phyloP scores from a whole-genome alignment of 352 stramenopile genomes.

The Globisporangium alternatum region DNA sequence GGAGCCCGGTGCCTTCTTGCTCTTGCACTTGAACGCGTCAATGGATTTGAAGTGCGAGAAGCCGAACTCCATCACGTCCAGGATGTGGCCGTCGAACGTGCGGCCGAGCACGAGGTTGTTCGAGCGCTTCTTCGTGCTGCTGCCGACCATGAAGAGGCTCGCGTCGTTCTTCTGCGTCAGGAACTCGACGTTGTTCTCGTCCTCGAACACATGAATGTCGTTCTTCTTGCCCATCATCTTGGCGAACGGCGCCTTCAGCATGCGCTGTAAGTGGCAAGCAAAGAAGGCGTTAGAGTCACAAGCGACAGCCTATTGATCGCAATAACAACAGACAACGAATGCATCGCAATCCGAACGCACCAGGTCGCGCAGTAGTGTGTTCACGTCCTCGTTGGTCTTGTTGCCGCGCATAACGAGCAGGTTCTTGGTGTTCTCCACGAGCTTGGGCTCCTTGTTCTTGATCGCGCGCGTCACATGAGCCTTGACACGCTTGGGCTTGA shows the following conservation, averaged over 20 bases:
- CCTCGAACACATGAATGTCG: constrained; percentile 93
- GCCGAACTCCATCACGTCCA: constrained; percentile 98
- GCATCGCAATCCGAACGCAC: constrained; percentile 18
- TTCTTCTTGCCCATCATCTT: constrained; percentile 93
- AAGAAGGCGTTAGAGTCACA: neutral
- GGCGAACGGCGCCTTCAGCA: constrained; percentile 84
- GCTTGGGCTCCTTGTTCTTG: constrained; percentile 89
- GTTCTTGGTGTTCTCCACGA: constrained; percentile 91
- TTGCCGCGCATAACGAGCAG: constrained; percentile 87
- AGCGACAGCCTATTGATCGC: neutral
- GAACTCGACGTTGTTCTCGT: constrained; percentile 92
- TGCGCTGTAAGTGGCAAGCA: constrained; percentile 35
- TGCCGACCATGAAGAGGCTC: constrained; percentile 94
- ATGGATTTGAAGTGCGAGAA: constrained; percentile 95
- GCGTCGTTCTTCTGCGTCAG: constrained; percentile 98
- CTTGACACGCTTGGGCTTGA: constrained; percentile 81
- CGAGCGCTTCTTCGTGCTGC: constrained; percentile 98
- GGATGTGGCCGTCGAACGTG: constrained; percentile 97
- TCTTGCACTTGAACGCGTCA: constrained; percentile 91
- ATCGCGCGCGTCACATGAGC: constrained; percentile 76
- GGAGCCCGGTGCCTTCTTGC: constrained; percentile 90
- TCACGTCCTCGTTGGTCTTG: constrained; percentile 86
- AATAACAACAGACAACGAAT: neutral
- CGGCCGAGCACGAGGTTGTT: constrained; percentile 98
- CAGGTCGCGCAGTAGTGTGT: constrained; percentile 80